These are phyloP conservation scores for Ceratocystiopsis sp. DNA, from an alignment of 2,329 filamentous ascomycete genomes.

Conservation along the genomic window DNA sequence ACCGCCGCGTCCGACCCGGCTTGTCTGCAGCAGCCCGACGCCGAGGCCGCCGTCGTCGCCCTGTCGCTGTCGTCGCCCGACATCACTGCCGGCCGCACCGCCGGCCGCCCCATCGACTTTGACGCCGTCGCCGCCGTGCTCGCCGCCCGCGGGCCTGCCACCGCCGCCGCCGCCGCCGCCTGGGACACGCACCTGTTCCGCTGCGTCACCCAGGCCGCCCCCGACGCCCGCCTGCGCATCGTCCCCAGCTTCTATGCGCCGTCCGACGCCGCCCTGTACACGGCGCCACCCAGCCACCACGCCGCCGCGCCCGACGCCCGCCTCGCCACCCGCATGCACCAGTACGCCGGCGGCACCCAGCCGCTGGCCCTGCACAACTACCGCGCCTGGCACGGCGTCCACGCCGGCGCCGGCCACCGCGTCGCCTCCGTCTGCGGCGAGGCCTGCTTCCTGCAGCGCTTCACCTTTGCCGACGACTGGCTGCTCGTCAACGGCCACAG, in stretches of 20 bases:
- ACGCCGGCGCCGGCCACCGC: slow-evolving; percentile 23
- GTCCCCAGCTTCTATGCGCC: slow-evolving; percentile 27
- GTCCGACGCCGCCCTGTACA: slow-evolving; percentile 16
- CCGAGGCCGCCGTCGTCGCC: not conserved
- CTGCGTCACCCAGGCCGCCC: slow-evolving; percentile 20
- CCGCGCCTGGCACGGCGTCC: slow-evolving; percentile 20
- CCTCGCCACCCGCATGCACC: slow-evolving; percentile 16
- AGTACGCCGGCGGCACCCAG: slow-evolving; percentile 17
- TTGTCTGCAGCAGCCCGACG: slow-evolving; percentile 1
- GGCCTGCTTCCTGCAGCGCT: slow-evolving; percentile 29
- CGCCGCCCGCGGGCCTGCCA: not conserved
- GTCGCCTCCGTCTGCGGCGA: slow-evolving; percentile 27
- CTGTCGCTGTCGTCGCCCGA: slow-evolving; percentile 1
- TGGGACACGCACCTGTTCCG: slow-evolving; percentile 27
- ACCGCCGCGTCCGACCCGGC: slow-evolving; percentile 12
- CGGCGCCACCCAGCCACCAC: slow-evolving; percentile 10
- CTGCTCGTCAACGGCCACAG: slow-evolving; percentile 29
- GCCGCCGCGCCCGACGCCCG: slow-evolving; percentile 1
- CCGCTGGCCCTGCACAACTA: slow-evolving; percentile 25
- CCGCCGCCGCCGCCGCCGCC: slow-evolving; percentile 10
- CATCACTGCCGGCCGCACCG: not conserved
- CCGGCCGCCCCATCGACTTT: slow-evolving; percentile 2
- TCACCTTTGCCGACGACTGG: slow-evolving; percentile 28
- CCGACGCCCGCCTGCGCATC: slow-evolving; percentile 21
- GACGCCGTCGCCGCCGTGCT: slow-evolving; percentile 8